Conservation (phyloP, 2,329 filamentous ascomycete genomes). For the Grosmannia serpens region DNA sequence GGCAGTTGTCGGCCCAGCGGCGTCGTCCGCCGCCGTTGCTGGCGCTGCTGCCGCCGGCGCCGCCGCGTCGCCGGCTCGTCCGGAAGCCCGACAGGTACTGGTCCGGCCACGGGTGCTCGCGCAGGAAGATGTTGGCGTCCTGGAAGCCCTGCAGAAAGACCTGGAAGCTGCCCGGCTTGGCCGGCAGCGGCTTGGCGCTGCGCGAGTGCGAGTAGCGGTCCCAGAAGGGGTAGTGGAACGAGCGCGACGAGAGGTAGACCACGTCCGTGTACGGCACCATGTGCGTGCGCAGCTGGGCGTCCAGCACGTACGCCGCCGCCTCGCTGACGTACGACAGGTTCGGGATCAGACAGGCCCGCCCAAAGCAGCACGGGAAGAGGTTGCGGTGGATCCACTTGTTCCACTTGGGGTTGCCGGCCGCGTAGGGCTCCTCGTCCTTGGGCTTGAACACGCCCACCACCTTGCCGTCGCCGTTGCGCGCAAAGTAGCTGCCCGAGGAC, state of each 20-base stretch:
- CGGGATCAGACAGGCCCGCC: slow-evolving; percentile 87
- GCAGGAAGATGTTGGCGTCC: slow-evolving; percentile 88
- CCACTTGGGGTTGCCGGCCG: slow-evolving; percentile 95
- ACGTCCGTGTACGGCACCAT: slow-evolving; percentile 96
- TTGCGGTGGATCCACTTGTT: slow-evolving; percentile 99
- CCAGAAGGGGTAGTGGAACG: slow-evolving; percentile 98
- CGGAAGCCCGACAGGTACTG: slow-evolving; percentile 64
- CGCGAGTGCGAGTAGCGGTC: slow-evolving; percentile 79
- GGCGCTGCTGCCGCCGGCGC: no score
- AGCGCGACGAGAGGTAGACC: slow-evolving; percentile 86
- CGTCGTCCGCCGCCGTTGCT: slow-evolving; percentile 39
- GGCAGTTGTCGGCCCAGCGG: slow-evolving; percentile 72
- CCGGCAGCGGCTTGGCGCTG: slow-evolving; percentile 74
- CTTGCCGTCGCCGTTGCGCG: slow-evolving; percentile 79
- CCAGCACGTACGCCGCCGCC: slow-evolving; percentile 90
- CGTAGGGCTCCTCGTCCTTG: slow-evolving; percentile 97
- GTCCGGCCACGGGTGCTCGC: slow-evolving; percentile 95
- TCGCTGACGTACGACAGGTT: slow-evolving; percentile 97
- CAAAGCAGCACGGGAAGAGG: slow-evolving; percentile 94
- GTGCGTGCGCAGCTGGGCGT: slow-evolving; percentile 78
- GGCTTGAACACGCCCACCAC: slow-evolving; percentile 98
- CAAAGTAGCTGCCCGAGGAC: slow-evolving; percentile 97
- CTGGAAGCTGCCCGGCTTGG: slow-evolving; percentile 92
- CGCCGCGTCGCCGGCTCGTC: slow-evolving; percentile 45
- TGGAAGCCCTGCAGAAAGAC: slow-evolving; percentile 96